Evolutionary conservation across 140 eudicot species (phyloP).

Genomic region (Flaveria floridana): DNA sequence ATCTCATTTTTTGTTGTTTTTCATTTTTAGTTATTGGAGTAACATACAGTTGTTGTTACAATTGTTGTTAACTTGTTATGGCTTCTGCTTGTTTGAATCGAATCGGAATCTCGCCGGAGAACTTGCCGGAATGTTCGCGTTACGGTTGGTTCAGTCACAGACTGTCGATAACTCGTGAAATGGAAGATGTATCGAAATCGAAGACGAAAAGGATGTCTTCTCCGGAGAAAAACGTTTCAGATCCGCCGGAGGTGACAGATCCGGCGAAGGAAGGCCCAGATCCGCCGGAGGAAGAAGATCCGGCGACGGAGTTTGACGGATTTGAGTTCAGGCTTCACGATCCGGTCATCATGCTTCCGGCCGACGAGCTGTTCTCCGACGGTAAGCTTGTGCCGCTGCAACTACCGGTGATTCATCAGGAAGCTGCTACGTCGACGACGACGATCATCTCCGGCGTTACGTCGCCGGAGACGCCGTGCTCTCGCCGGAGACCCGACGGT

Average conservation of each 20-base stretch:
- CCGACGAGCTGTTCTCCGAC: constrained; percentile 83
- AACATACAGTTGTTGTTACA: not conserved
- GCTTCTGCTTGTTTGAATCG: constrained; percentile 86
- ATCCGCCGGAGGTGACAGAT: constrained; percentile 39
- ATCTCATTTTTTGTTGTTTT: not conserved
- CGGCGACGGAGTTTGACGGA: constrained; percentile 46
- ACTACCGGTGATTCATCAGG: constrained; percentile 41
- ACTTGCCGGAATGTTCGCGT: constrained; percentile 44
- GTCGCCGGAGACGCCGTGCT: constrained; percentile 47
- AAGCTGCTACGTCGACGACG: constrained; percentile 34
- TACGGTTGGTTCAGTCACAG: constrained; percentile 72
- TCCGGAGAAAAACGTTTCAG: constrained; percentile 22
- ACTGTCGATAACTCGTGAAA: constrained; percentile 46
- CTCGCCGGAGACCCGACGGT: constrained; percentile 33
- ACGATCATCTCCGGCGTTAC: constrained; percentile 25
- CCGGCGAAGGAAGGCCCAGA: constrained; percentile 35
- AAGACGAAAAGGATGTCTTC: constrained; percentile 21
- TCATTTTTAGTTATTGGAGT: not conserved
- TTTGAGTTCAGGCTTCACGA: constrained; percentile 82
- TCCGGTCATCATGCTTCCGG: constrained; percentile 75
- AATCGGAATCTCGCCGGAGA: constrained; percentile 55
- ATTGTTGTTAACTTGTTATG: constrained; percentile 31
- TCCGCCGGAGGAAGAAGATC: constrained; percentile 45
- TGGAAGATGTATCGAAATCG: constrained; percentile 35
- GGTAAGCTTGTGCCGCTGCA: constrained; percentile 78